Base-by-base conservation (phyloP, 441 rosid genomes). In the Arabidopsis lyrata region DNA sequence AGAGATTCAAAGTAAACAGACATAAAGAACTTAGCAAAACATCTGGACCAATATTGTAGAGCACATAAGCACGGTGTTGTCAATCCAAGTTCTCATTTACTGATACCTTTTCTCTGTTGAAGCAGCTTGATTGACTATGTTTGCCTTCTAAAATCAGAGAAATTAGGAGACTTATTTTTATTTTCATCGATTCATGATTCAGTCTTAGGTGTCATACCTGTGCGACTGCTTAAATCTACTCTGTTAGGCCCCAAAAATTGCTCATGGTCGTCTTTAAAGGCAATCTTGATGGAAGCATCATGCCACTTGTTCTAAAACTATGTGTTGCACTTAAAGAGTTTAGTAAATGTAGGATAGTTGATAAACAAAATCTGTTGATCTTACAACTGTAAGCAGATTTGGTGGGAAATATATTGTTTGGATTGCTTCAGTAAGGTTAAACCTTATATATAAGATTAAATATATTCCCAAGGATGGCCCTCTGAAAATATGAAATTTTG, bases 401-500 rank as follows among this genome's bases (percentile, higher is more conserved):
- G 54, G 69, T 48, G 66, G 60, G 32, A 34, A 58, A 74, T 22
- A 39, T 8, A 5, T 60, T 35, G 32, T 34, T 61, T 52, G 18
- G 63, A 35, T 75, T 59, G 15, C 47, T 39, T 58, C 36, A 39
- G 27, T 54, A 36, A 20, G 29, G 36, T 18, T 65, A 27, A 22
- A n/a, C 57, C 31, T 12, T 58, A 58, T 22, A 22, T 22, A 22
- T 22, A 22, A 22, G 24, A 22, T 22, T 22, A 22, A 66, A 53
- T 7, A 16, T 49, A 61, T 44, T 20, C n/a, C 54, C 20, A 56
- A 38, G 55, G 35, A 12, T 66, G 15, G 53, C 31, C 56, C 48
- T 65, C 42, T 74, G 45, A 49, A 56, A 74, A 74, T 14, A 57
- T 22, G 4, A 74, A 27, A 36, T 22, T 27, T 29, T 66, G 77